Percentiles rank a stretch among this genome's conserved stretches.
Conservation (phyloP, 768 basidiomycete genomes). For the Melanogaster broomeanus region DNA sequence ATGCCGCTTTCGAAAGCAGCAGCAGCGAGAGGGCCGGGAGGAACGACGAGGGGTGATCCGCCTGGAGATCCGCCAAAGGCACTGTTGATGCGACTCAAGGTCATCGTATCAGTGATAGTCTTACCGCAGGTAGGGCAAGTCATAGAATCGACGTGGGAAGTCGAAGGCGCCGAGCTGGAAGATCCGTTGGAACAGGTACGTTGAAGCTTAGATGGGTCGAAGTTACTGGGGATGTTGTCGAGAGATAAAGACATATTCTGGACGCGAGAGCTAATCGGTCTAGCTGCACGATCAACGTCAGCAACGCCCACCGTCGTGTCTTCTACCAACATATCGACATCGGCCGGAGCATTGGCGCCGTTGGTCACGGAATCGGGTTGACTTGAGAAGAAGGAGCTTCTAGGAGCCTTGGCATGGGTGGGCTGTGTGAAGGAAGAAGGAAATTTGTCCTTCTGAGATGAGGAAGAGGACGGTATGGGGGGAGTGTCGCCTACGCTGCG, state of each 20-base stretch:
- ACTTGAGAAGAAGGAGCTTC: constrained; percentile 21
- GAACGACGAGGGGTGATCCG: constrained; percentile 45
- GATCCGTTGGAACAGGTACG: constrained; percentile 31
- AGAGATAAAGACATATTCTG: constrained; percentile 53
- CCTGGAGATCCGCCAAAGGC: constrained; percentile 29
- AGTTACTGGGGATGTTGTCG: constrained; percentile 44
- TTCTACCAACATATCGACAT: constrained; percentile 32
- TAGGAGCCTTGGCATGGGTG: constrained; percentile 17
- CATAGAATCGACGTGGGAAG: constrained; percentile 41
- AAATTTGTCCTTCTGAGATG: constrained; percentile 28
- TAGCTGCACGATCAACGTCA: constrained; percentile 22
- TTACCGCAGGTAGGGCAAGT: constrained; percentile 60
- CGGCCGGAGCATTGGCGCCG: constrained; percentile 10
- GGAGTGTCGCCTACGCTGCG: constrained; percentile 38
- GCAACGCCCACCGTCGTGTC: constrained; percentile 27
- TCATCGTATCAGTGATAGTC: constrained; percentile 44
- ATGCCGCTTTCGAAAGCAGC: constrained; percentile 61
- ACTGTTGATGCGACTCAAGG: constrained; percentile 32
- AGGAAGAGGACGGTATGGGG: constrained; percentile 32
- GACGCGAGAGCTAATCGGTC: constrained; percentile 30
- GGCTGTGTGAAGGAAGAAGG: constrained; percentile 25
- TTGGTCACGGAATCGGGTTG: constrained; percentile 22
- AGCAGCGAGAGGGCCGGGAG: constrained; percentile 55
- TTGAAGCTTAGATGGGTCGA: constrained; percentile 37
- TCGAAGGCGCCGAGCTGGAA: constrained; percentile 47